These are phyloP conservation scores for Solanum hybrid DNA, from an alignment of 305 asterid genomes.

Conservation along the genomic window DNA sequence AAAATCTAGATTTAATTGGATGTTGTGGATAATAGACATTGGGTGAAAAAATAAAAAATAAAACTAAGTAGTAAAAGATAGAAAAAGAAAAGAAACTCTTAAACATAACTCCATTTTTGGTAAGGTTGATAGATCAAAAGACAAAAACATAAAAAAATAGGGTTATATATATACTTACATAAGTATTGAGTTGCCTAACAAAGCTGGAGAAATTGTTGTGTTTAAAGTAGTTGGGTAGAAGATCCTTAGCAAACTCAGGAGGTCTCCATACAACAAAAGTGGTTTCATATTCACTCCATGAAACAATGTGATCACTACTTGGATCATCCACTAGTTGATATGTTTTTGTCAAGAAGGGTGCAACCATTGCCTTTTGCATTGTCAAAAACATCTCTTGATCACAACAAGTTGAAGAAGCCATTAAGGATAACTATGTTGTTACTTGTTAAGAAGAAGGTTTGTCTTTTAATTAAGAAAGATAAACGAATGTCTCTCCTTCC, in stretches of 20 bases:
- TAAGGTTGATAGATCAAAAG: not conserved
- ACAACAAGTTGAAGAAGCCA: not conserved
- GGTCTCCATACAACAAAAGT: constrained; percentile 29
- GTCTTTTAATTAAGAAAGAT: not conserved
- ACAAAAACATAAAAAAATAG: not conserved
- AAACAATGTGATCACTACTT: constrained; percentile 16
- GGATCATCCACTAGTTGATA: constrained; percentile 28
- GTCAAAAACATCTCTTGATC: not conserved
- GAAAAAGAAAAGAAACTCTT: not conserved
- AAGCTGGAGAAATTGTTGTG: constrained; percentile 32
- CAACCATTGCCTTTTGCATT: constrained; percentile 11
- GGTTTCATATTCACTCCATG: constrained; percentile 18
- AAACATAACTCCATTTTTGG: not conserved
- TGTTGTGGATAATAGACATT: not conserved
- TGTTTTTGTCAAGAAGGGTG: constrained; percentile 25
- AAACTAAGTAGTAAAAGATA: not conserved
- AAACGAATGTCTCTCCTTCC: not conserved
- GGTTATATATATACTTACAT: constrained; percentile 9
- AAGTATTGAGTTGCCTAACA: constrained; percentile 29
- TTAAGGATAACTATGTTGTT: not conserved
- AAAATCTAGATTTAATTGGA: not conserved
- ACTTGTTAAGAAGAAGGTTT: not conserved
- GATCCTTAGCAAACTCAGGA: constrained; percentile 20
- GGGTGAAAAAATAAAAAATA: not conserved
- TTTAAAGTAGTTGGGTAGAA: constrained; percentile 26